Conservation (phyloP, 768 basidiomycete species). For the Termitomyces bulborhizus region DNA sequence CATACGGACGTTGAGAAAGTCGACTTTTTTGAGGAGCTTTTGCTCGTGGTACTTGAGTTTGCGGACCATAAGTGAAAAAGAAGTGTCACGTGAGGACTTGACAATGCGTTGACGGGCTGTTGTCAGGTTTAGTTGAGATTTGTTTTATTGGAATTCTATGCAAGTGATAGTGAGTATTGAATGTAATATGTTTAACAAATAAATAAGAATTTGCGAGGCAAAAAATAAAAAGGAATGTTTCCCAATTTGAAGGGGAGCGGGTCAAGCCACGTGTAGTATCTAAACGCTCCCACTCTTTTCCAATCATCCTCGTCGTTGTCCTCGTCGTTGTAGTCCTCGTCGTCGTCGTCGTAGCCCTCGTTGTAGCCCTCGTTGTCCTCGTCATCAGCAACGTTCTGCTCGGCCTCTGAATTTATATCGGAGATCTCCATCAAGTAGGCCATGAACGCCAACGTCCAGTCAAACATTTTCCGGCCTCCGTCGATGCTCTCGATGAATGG, state of each 20-base stretch:
- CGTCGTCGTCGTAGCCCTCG: neutral
- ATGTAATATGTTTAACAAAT: no score
- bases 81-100: neutral
- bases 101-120: no score
- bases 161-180: no score
- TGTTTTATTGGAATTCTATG: no score
- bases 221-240: no score
- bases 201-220: no score
- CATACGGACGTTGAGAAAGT: constrained; percentile 80
- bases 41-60: constrained; percentile 95
- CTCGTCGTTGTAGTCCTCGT: neutral
- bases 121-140: no score
- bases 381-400: neutral
- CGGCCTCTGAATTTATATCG: constrained; percentile 13
- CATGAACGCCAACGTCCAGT: constrained; percentile 46
- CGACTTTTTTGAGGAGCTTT: constrained; percentile 92
- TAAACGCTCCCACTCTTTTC: constrained; percentile 7
- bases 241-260: no score
- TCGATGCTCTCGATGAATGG: constrained; percentile 30
- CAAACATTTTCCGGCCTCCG: constrained; percentile 17
- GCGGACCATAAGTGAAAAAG: neutral
- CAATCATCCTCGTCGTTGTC: no score
- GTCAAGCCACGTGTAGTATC: neutral
- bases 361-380: neutral
- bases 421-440: constrained; percentile 13